Evolutionary conservation across 2,329 filamentous ascomycete genomes (phyloP).

Genomic region (Mycosphaerelloides madeirae): DNA sequence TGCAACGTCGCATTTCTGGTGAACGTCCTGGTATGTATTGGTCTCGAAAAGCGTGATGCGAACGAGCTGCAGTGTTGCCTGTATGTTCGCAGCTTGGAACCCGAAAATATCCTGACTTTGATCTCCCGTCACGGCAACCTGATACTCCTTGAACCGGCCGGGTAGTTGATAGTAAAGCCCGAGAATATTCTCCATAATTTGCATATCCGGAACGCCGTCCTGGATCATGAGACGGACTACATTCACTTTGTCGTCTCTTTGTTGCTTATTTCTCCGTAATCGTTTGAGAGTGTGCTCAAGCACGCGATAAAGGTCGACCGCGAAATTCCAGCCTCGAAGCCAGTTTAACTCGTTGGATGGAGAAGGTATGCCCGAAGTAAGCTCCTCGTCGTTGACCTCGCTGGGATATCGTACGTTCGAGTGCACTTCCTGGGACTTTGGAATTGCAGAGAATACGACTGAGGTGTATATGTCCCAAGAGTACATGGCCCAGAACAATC

Average conservation of each 20-base stretch:
- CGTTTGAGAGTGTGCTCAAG: slow-evolving; percentile 47
- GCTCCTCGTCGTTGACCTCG: slow-evolving; percentile 46
- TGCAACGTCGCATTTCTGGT: slow-evolving; percentile 45
- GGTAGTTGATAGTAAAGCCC: slow-evolving; percentile 30
- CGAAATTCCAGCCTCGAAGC: slow-evolving; percentile 56
- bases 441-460: slow-evolving; percentile 49
- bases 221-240: slow-evolving; percentile 24
- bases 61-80: slow-evolving; percentile 46
- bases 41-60: slow-evolving; percentile 42
- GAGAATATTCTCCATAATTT: slow-evolving; percentile 27
- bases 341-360: slow-evolving; percentile 36
- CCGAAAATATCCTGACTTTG: slow-evolving; percentile 38
- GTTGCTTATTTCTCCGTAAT: slow-evolving; percentile 17
- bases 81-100: slow-evolving; percentile 50
- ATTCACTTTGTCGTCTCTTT: slow-evolving; percentile 21
- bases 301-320: slow-evolving; percentile 53
- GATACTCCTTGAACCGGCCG: slow-evolving; percentile 28
- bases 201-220: slow-evolving; percentile 23
- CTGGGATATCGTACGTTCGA: slow-evolving; percentile 46
- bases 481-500: slow-evolving; percentile 55
- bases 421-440: slow-evolving; percentile 44
- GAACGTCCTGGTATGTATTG: slow-evolving; percentile 26
- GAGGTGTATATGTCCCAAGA: slow-evolving; percentile 52
- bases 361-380: slow-evolving; percentile 28
- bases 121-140: slow-evolving; percentile 30